Evolutionary conservation across 352 stramenopile species (phyloP), one percentile per base, ranked within the genome.

Genomic region (Globisporangium apiculatum): DNA sequence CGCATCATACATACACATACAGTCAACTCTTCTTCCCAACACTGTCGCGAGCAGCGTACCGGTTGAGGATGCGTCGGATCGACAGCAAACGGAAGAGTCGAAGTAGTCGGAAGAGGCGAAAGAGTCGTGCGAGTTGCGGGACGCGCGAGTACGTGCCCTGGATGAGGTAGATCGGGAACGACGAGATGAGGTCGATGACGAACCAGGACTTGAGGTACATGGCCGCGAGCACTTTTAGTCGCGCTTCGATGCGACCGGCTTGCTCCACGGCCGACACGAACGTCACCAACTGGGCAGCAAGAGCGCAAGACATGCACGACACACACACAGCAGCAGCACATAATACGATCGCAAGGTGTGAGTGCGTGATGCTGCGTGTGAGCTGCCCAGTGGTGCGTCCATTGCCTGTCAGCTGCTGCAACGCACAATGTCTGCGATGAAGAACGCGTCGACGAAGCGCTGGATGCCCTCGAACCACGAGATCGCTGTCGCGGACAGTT

Each of bases 131-230:
- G 36, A 89, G 73, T 51, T 87, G 75, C 24, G 76, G 81, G 14
- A 88, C 73, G 4, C 77, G 76, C 12, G 69, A 81, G 58, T 86
- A 87, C 43, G 60, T 72, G 12, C 73, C 75, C 46, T 84, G 71
- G 14, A 91, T 63, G 36, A 87, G 67, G 54, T 91, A 89, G 36
- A 89, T 75, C 4, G 83, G 83, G 52, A 91, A 87, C 7, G 83
- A 71, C 1, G 80, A 81, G n/a, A 93, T 62, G 31, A 89, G 80
- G 57, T 93, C 83, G 9, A 93, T 47, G 48, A 77, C 8, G 51
- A 93, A 91, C 83, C 82, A 93, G 24, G 79, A 79, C 57, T 68
- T 75, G 38, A 90, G 8, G 51, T 93, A 93, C 42, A 71, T 80
- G 12, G 52, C 37, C 1, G 70, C 76, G 45, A 93, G 90, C 14